Evolutionary conservation across 1,139 yeast species (phyloP).

Genomic region (Hansenula sp.): DNA sequence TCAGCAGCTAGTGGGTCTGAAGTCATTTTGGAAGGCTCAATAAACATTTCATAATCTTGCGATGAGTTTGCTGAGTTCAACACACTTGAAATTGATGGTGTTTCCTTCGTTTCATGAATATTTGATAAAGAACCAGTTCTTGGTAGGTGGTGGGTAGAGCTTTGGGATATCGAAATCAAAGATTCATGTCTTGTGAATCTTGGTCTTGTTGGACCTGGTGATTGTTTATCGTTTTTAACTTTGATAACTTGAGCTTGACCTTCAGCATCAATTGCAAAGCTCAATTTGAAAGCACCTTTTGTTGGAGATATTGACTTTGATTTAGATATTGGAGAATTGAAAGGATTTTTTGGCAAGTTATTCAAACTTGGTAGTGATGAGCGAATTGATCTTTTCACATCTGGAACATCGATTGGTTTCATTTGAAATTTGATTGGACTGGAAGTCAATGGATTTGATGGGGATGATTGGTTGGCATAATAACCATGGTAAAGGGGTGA

Average conservation of each 20-base stretch:
- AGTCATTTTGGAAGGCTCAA: conserved; percentile 19
- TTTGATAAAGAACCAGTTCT: conserved; percentile 2
- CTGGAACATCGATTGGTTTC: conserved; percentile 18
- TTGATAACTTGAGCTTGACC: conserved; percentile 22
- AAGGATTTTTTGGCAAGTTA: conserved; percentile 18
- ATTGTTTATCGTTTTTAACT: conserved; percentile 5
- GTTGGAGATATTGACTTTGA: not conserved
- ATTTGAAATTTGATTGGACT: conserved; percentile 22
- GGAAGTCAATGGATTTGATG: conserved; percentile 16
- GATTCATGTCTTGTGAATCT: conserved; percentile 20
- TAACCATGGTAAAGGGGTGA: conserved; percentile 25
- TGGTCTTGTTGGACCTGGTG: conserved; percentile 3
- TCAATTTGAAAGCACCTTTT: conserved; percentile 9
- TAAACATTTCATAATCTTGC: conserved; percentile 13
- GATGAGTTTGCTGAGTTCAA: not conserved
- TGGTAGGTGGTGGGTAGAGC: not conserved
- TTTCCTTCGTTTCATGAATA: not conserved
- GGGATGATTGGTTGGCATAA: conserved; percentile 21
- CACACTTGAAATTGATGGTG: not conserved
- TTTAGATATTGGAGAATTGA: conserved; percentile 15
- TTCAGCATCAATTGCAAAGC: conserved; percentile 19
- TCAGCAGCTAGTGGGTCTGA: conserved; percentile 16
- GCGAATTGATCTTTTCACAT: conserved; percentile 4
- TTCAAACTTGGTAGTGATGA: not conserved
- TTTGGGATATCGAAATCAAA: conserved; percentile 1